phyloP scores from a whole-genome alignment of 164 flowering plant genomes.

The Akebia trifoliata region DNA sequence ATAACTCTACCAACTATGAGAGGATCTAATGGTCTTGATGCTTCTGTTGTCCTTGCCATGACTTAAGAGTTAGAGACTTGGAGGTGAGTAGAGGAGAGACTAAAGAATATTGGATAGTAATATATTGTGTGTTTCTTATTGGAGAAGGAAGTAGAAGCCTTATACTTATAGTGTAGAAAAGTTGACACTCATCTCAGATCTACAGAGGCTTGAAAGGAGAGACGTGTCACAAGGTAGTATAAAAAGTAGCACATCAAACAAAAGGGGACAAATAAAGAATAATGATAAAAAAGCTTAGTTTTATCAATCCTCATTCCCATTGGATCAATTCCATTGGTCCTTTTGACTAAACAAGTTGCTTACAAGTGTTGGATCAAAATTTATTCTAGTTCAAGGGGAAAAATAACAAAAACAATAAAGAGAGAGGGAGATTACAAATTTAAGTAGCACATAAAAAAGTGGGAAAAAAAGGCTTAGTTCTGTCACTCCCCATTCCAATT shows the following conservation, averaged over 20 bases:
- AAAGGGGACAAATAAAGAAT: neutral
- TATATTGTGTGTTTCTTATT: conserved; percentile 14
- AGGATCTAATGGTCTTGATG: conserved; percentile 39
- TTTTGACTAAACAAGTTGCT: too few species aligned
- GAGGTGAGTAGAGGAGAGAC: neutral
- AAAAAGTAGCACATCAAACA: conserved; percentile 16
- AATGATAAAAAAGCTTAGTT: neutral
- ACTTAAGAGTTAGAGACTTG: neutral
- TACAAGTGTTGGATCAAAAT: too few species aligned
- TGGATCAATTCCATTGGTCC: neutral
- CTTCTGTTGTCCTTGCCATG: too few species aligned
- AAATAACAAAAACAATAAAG: too few species aligned
- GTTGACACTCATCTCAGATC: neutral
- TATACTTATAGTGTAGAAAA: conserved; percentile 21
- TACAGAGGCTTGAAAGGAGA: neutral
- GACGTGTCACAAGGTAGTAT: neutral
- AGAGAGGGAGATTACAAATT: too few species aligned
- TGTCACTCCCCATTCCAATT: too few species aligned
- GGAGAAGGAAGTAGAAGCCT: conserved; percentile 17
- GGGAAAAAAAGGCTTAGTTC: too few species aligned
- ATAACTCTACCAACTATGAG: conserved; percentile 50
- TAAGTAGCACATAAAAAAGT: too few species aligned
- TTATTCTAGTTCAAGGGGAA: too few species aligned
- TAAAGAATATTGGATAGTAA: neutral
- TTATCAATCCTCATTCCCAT: neutral